phyloP scores from a whole-genome alignment of 768 basidiomycete genomes.

The Pleurotus ostreatus region DNA sequence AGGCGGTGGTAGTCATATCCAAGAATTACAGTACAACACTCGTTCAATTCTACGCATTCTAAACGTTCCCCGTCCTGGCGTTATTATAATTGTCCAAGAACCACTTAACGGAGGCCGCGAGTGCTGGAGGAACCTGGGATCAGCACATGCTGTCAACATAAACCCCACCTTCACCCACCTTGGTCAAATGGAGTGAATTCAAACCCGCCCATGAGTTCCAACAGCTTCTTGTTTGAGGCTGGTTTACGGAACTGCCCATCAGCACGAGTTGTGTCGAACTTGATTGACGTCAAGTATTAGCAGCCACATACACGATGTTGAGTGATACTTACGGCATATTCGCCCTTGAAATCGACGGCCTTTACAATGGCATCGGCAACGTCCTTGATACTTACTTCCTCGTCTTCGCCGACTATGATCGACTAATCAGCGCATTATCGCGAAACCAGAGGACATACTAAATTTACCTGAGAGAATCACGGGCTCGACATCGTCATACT shows the following conservation, averaged over 20 bases:
- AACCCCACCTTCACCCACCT: constrained; percentile 37
- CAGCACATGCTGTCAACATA: no score
- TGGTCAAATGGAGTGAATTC: constrained; percentile 88
- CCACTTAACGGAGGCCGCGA: constrained; percentile 80
- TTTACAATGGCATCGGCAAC: constrained; percentile 90
- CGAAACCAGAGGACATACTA: no score
- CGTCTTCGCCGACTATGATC: constrained; percentile 79
- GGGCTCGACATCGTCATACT: constrained; percentile 91
- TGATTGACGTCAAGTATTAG: background rate
- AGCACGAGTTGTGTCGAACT: constrained; percentile 83
- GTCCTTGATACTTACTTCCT: constrained; percentile 90
- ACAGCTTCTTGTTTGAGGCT: constrained; percentile 86
- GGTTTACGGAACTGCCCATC: constrained; percentile 98
- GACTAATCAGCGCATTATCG: background rate
- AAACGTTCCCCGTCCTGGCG: constrained; percentile 49
- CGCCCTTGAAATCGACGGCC: constrained; percentile 73
- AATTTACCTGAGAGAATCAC: constrained; percentile 80
- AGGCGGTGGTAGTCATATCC: no score
- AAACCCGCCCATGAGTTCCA: constrained; percentile 74
- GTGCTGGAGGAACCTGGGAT: constrained; percentile 37
- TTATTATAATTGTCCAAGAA: constrained; percentile 78
- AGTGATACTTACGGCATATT: constrained; percentile 54
- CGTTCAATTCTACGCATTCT: background rate
- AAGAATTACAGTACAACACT: no score
- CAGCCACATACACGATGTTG: background rate